phyloP scores from a whole-genome alignment of 2,329 filamentous ascomycete genomes.

The Ambrosiella xylebori region DNA sequence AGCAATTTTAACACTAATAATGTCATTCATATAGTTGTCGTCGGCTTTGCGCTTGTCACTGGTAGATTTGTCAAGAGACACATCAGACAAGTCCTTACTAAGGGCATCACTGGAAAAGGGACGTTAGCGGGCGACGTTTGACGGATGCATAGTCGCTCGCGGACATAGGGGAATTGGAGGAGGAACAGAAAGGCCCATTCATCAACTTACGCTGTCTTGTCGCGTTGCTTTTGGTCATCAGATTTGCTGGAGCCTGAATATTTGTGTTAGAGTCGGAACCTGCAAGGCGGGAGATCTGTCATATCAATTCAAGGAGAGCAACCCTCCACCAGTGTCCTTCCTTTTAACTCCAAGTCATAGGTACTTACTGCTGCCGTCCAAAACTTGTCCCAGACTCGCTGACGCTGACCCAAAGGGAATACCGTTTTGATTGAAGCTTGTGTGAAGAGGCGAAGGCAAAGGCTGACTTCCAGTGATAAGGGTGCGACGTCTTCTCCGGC shows the following conservation, averaged over 20 bases:
- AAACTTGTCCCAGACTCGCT: slow-evolving; percentile 66
- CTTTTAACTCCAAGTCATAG: not conserved
- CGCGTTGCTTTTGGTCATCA: slow-evolving; percentile 63
- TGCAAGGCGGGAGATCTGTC: too few relatives aligned
- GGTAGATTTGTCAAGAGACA: slow-evolving; percentile 65
- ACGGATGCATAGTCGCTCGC: slow-evolving; percentile 9
- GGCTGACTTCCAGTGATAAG: slow-evolving; percentile 96
- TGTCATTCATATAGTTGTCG: slow-evolving; percentile 42
- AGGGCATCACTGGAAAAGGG: slow-evolving; percentile 52
- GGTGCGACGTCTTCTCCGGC: slow-evolving; percentile 72
- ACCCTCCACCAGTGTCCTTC: too few relatives aligned
- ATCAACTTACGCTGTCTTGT: slow-evolving; percentile 74
- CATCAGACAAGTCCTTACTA: slow-evolving; percentile 83
- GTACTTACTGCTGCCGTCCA: slow-evolving; percentile 33
- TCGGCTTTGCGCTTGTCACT: slow-evolving; percentile 48
- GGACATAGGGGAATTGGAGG: not conserved
- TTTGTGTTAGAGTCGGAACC: not conserved
- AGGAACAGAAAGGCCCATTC: not conserved
- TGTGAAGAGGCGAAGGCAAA: slow-evolving; percentile 82
- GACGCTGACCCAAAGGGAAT: slow-evolving; percentile 9
- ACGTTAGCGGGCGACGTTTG: slow-evolving; percentile 13
- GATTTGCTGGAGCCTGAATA: slow-evolving; percentile 17
- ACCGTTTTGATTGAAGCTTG: slow-evolving; percentile 58
- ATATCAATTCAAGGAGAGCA: too few relatives aligned
- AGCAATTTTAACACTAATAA: slow-evolving; percentile 97